Evolutionary conservation across 495 filamentous ascomycete genomes (phyloP).

Genomic region (Penicillium coffeae): DNA sequence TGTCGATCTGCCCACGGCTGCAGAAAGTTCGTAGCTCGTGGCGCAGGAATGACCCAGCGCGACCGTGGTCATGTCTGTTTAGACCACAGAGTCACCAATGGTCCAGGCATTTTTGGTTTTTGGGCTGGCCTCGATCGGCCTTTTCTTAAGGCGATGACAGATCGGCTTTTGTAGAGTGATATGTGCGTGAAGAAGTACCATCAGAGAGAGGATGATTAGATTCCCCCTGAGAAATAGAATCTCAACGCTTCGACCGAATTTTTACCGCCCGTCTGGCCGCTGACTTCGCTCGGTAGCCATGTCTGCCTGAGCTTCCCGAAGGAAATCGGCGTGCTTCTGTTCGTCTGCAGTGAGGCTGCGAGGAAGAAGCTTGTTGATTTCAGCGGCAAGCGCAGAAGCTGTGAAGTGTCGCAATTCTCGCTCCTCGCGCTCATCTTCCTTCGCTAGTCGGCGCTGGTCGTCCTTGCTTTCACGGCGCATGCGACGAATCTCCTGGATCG

Average conservation of each 20-base stretch:
- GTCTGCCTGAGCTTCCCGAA: conserved; percentile 59
- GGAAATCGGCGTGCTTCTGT: conserved; percentile 41
- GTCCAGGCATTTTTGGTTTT: not conserved
- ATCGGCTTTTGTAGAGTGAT: not conserved
- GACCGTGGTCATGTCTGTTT: not conserved
- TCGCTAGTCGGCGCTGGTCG: conserved; percentile 73
- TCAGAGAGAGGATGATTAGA: not conserved
- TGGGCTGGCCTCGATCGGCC: not conserved
- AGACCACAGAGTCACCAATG: not conserved
- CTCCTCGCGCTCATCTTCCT: conserved; percentile 86
- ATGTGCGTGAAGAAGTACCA: not conserved
- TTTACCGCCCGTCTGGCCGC: conserved; percentile 33
- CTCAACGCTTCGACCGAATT: not conserved
- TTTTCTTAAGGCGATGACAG: not conserved
- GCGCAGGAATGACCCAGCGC: conserved; percentile 7
- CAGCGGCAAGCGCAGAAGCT: conserved; percentile 63
- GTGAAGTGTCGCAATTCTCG: conserved; percentile 75
- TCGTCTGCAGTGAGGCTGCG: conserved; percentile 32
- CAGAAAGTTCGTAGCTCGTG: too few relatives aligned
- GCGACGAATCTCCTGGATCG: conserved; percentile 82
- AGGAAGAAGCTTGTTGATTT: conserved; percentile 54
- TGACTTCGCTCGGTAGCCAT: conserved; percentile 58
- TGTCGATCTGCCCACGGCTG: too few relatives aligned
- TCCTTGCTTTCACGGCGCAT: conserved; percentile 80
- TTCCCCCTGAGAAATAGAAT: not conserved